Evolutionary conservation across 1,284 basidiomycete genomes (phyloP), one percentile per base, ranked within the genome.

Genomic region (Pseudozyma pruni): DNA sequence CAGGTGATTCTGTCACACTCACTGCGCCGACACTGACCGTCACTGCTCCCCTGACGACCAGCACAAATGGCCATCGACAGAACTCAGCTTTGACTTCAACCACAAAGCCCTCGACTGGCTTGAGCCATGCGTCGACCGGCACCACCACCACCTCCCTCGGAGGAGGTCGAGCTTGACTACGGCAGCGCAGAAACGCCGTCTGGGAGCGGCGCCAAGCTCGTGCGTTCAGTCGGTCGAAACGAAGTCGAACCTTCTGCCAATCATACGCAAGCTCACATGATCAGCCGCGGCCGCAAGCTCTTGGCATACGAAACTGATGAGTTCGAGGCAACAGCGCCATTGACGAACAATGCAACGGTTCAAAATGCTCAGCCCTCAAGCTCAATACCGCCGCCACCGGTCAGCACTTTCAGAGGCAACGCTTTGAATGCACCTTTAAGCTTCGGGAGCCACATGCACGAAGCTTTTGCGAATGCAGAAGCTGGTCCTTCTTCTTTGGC

Each of bases 81-180:
- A 11, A 14, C 25, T 19, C 31, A 25, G 16, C 32, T 23, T 41
- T 25, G 23, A 17, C 32, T 41, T 17, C 23, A 16, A 11, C 25
- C 42, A 20, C 20, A 23, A 19, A 42, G 35, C 33, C 38, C 32
- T n/a, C 8, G 22, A 46, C 61, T 45, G 37, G 25, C 17, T 8
- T n/a, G 33, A 42, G 31, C 31, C 6, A 66, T 66, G 62, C 62
- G 55, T 54, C 62, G 62, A 39, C 51, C 41, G 31, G 55, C 47
- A 42, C 52, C 47, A 35, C 55, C 62, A 27, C 51, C 51, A 32
- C 43, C 51, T 7, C 19, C 48, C 8, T 13, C 22, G 5, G 64
- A 68, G 11, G 59, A 54, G 42, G 37, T 62, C 11, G 66, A 69
- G 16, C 51, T 69, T 16, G 66, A 69, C 47, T 69, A 69, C 29